phyloP scores from a whole-genome alignment of 768 basidiomycete species.

The Boletus vinaceobasis region DNA sequence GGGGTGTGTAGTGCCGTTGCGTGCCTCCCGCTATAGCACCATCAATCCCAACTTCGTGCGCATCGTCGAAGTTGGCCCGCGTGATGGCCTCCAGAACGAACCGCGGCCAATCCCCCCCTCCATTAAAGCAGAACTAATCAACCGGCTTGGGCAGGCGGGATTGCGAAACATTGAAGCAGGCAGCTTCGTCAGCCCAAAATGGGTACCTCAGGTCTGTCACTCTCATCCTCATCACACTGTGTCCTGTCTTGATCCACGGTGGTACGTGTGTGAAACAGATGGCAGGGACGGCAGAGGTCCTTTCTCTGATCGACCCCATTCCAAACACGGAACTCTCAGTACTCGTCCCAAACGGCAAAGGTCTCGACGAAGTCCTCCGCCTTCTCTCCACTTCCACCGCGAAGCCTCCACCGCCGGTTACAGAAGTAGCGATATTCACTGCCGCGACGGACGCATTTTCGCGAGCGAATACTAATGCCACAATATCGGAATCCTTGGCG shows the following conservation, averaged over 20 bases:
- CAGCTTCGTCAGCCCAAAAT: conserved; percentile 90
- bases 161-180: conserved; percentile 73
- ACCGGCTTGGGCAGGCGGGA: conserved; percentile 68
- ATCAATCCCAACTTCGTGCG: conserved; percentile 24
- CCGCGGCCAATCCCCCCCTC: conserved; percentile 65
- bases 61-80: conserved; percentile 87
- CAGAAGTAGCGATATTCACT: conserved; percentile 88
- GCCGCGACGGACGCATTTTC: conserved; percentile 87
- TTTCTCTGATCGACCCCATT: conserved; percentile 51
- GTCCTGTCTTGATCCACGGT: neutral
- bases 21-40: conserved; percentile 1
- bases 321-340: conserved; percentile 70
- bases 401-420: conserved; percentile 49
- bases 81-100: conserved; percentile 93
- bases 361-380: conserved; percentile 63
- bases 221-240: neutral
- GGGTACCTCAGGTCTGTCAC: conserved; percentile 75
- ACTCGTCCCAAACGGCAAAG: conserved; percentile 77
- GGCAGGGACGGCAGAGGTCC: conserved; percentile 79
- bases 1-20: neutral
- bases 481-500: conserved; percentile 65
- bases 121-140: conserved; percentile 77
- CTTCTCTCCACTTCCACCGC: conserved; percentile 41
- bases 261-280: conserved; percentile 48
- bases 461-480: conserved; percentile 79